Evolutionary conservation across 495 filamentous ascomycete species (phyloP).

Genomic region (Xylaria scruposa): DNA sequence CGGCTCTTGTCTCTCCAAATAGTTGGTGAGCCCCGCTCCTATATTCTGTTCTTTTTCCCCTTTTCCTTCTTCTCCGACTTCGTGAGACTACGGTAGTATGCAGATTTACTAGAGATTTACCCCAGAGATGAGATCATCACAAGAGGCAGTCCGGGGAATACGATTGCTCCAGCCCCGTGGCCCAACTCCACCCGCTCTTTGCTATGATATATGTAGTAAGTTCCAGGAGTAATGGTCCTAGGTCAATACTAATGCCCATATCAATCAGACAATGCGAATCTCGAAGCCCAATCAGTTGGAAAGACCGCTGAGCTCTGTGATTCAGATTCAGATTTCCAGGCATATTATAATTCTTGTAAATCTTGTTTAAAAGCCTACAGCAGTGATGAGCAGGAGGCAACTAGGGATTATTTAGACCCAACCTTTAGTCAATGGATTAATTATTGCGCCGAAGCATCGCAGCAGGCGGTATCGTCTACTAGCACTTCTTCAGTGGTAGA

Average conservation of each 20-base stretch:
- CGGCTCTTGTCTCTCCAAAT: no score
- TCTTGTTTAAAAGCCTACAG: background rate
- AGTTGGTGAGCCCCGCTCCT: background rate
- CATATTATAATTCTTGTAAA: background rate
- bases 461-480: background rate
- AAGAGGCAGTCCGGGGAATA: background rate
- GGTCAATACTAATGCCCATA: background rate
- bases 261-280: background rate
- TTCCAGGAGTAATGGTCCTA: background rate
- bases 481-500: background rate
- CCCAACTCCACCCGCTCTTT: background rate
- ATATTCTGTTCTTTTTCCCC: background rate
- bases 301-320: background rate
- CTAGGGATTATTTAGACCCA: background rate
- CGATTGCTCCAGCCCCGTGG: background rate
- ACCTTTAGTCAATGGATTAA: background rate
- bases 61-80: background rate
- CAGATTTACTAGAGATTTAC: no score
- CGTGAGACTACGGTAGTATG: no score
- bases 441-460: background rate
- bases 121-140: background rate
- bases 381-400: background rate
- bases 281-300: background rate
- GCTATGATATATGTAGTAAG: slow-evolving; percentile 4
- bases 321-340: no score